Base-by-base conservation (phyloP, 176 grass and related monocot species). In the Triticum urartu region DNA sequence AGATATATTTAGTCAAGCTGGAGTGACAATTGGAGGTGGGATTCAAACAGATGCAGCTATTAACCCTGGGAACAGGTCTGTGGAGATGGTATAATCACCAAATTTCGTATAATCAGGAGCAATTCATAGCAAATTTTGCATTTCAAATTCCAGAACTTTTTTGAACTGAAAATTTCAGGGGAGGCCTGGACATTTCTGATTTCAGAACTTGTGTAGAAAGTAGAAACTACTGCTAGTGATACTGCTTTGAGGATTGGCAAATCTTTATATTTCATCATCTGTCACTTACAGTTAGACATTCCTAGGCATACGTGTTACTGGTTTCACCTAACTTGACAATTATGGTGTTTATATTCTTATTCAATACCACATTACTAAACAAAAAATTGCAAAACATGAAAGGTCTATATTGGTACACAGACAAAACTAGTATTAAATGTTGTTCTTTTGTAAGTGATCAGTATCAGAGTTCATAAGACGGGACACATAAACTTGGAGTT, bases 21-120 rank as follows among this genome's bases (percentile, higher is more conserved):
- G 97, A 71, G 97, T 95, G 42, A 96, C 92, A 85, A 99, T 99
- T 88, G 94, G 92, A 54, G 97, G 92, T 80, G 97, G 97, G 64
- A 88, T 93, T 92, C 97, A 98, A 88, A 98, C 94, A 56, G 97
- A 98, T 89, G 97, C 97, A 42, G 92, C 97, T 80, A 98, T 98
- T 54, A 98, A 98, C 82, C 97, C 97, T 70, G 94, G 97, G 78
- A 95, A 98, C 81, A 98, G 97, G 97, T 95, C 60, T 50, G 81
- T 71, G 6, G 42, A 82, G 72, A 72, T 72, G 17, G 2, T 72
- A 50, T 50, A 28, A 39, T 66, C 28, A 75, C 17, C 65, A 65
- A 28, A 20, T 2, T 74, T 28, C 9, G 5, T 42, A 8, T 28
- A 26, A 33, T 33, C 39, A 56, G 74, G 18, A 34, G 52, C 7